Percentiles rank a stretch among this genome's conserved stretches.
Conservation (phyloP, 2,329 filamentous ascomycete species). For the Zasmidium citrigriseum region DNA sequence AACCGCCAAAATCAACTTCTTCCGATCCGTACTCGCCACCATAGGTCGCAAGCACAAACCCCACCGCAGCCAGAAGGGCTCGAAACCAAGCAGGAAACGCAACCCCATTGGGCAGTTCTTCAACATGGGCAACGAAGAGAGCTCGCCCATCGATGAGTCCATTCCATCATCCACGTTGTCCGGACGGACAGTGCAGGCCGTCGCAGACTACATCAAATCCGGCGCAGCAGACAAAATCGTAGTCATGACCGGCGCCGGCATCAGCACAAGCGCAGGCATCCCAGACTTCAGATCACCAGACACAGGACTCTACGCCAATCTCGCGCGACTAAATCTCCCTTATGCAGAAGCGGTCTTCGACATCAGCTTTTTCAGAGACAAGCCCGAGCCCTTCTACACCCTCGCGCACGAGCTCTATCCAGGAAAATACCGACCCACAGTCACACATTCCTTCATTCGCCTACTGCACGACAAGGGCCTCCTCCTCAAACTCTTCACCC, state of each 20-base stretch:
- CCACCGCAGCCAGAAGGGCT: conserved; percentile 39
- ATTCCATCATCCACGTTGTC: conserved; percentile 66
- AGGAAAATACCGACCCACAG: conserved; percentile 81
- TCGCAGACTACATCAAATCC: conserved; percentile 79
- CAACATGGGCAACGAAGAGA: conserved; percentile 87
- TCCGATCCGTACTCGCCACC: conserved; percentile 31
- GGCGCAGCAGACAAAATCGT: conserved; percentile 71
- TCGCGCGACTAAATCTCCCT: conserved; percentile 80
- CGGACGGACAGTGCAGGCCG: conserved; percentile 67
- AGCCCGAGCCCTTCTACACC: conserved; percentile 88
- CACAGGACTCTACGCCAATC: conserved; percentile 91
- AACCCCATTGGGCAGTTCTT: conserved; percentile 27
- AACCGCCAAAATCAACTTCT: conserved; percentile 14
- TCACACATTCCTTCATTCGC: conserved; percentile 85
- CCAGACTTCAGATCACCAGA: conserved; percentile 94
- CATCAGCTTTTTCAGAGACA: conserved; percentile 80
- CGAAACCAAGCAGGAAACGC: conserved; percentile 26
- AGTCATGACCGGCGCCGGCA: conserved; percentile 88
- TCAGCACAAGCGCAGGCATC: conserved; percentile 73
- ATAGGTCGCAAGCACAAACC: conserved; percentile 55
- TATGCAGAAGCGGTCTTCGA: conserved; percentile 94
- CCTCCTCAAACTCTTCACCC: conserved; percentile 85
- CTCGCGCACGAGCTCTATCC: conserved; percentile 91
- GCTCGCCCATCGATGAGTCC: conserved; percentile 64
- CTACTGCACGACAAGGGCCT: conserved; percentile 78